Percentiles rank a stretch among this genome's conserved stretches.
phyloP scores from a whole-genome alignment of 192 early-diverging fungal genomes.

The Backusella psychrophila region DNA sequence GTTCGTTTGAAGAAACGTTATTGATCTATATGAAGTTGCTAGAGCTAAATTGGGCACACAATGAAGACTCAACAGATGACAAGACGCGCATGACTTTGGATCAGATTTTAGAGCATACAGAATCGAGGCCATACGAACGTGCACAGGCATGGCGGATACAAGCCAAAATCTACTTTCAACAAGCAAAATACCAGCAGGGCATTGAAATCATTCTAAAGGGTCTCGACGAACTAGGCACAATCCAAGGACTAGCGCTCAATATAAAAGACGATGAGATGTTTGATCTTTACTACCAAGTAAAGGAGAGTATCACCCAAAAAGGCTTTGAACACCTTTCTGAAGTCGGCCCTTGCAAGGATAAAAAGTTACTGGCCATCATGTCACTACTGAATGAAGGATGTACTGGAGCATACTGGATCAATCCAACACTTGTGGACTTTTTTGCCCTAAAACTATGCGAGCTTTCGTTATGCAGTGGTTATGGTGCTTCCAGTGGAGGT shows the following conservation, averaged over 20 bases:
- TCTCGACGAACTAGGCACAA: slow-evolving; percentile 3
- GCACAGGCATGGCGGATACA: slow-evolving; percentile 24
- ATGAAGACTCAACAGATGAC: not conserved
- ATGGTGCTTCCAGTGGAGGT: slow-evolving; percentile 14
- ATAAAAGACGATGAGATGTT: not conserved
- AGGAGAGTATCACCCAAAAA: not conserved
- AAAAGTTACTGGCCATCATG: slow-evolving; percentile 17
- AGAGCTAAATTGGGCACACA: slow-evolving; percentile 8
- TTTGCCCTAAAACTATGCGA: slow-evolving; percentile 16
- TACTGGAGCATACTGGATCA: slow-evolving; percentile 26
- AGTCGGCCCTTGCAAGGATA: slow-evolving; percentile 10
- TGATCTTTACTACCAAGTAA: not conserved
- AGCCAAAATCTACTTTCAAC: slow-evolving; percentile 15
- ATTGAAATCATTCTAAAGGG: slow-evolving; percentile 11
- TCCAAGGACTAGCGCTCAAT: not conserved
- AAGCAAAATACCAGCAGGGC: slow-evolving; percentile 17
- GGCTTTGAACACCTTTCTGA: slow-evolving; percentile 10
- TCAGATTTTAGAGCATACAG: slow-evolving; percentile 11
- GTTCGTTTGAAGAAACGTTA: slow-evolving; percentile 19
- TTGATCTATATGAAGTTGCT: slow-evolving; percentile 16
- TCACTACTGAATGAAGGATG: slow-evolving; percentile 23
- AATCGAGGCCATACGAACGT: slow-evolving; percentile 8
- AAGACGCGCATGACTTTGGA: not conserved
- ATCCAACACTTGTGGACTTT: slow-evolving; percentile 16
- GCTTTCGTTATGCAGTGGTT: slow-evolving; percentile 13